Evolutionary conservation across 192 early-diverging fungal genomes (phyloP).

Genomic region (Linnemannia exigua): DNA sequence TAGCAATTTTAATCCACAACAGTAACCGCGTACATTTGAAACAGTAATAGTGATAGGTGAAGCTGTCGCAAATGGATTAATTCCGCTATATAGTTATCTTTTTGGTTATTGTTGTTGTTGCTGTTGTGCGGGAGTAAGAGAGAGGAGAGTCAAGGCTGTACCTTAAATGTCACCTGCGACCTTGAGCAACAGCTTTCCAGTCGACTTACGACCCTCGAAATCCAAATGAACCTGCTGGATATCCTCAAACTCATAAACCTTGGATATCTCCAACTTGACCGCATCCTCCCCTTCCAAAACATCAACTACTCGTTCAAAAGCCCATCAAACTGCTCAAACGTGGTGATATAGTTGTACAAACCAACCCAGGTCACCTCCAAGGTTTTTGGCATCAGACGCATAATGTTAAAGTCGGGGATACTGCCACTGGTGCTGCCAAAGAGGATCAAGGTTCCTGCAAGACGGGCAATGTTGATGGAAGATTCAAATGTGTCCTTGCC

Average conservation of each 20-base stretch:
- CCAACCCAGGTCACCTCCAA: slow-evolving; percentile 76
- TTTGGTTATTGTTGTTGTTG: no score
- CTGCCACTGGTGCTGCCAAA: slow-evolving; percentile 91
- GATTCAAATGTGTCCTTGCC: slow-evolving; percentile 87
- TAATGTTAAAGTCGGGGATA: slow-evolving; percentile 68
- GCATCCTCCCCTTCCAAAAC: neutral
- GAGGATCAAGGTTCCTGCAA: slow-evolving; percentile 72
- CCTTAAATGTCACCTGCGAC: no score
- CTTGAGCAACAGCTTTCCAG: neutral
- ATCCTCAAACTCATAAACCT: neutral
- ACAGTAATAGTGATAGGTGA: no score
- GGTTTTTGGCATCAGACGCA: slow-evolving; percentile 73
- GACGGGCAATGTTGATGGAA: slow-evolving; percentile 69
- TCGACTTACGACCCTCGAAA: neutral
- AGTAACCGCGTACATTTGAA: no score
- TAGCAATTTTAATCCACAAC: no score
- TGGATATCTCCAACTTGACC: neutral
- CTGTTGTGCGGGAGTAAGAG: no score
- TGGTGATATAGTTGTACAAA: slow-evolving; percentile 76
- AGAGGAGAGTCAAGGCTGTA: no score
- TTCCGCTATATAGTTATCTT: no score
- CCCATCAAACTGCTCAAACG: slow-evolving; percentile 73
- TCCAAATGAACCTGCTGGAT: slow-evolving; percentile 6
- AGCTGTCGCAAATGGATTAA: no score
- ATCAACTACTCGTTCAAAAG: slow-evolving; percentile 59